A percentile compares a stretch with the other conserved stretches of the same genome.
Evolutionary conservation across 495 filamentous ascomycete species (phyloP).

Genomic region (Opeltia flavorubescens): DNA sequence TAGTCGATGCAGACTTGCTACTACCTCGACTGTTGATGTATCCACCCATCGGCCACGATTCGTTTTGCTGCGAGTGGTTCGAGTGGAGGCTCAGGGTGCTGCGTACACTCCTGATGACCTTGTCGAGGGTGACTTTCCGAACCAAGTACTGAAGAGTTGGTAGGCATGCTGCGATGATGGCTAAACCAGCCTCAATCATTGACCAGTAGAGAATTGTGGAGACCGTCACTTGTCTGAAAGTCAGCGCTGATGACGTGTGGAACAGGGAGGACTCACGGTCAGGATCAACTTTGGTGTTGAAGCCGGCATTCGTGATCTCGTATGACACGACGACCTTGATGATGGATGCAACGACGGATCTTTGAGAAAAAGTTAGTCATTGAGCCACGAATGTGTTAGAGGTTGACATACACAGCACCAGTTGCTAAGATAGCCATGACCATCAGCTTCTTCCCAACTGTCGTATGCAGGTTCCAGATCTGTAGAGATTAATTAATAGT

Average conservation of each 20-base stretch:
- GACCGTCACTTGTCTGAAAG: constrained; percentile 2
- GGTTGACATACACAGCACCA: no score
- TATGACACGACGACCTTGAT: no score
- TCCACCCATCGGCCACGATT: no score
- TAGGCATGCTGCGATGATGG: constrained; percentile 12
- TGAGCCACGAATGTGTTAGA: no score
- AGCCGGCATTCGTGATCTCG: constrained; percentile 6
- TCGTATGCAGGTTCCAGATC: constrained; percentile 6
- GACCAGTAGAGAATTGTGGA: constrained; percentile 13
- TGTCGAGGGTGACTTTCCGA: constrained; percentile 6
- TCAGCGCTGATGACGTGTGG: not conserved
- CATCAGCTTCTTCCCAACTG: no score
- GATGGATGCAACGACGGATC: no score
- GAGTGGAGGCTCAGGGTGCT: constrained; percentile 5
- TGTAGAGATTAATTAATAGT: not conserved
- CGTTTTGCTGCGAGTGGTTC: no score
- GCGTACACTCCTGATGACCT: constrained; percentile 3
- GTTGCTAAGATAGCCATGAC: no score
- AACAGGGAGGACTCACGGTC: constrained; percentile 2
- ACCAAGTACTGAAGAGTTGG: constrained; percentile 12
- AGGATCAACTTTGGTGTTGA: constrained; percentile 2
- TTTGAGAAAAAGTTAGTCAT: no score
- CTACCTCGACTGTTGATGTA: no score
- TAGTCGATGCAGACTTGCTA: no score
- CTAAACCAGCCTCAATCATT: constrained; percentile 13